Evolutionary conservation across 2,329 filamentous ascomycete genomes (phyloP).

Genomic region (Thielaviopsis populi): DNA sequence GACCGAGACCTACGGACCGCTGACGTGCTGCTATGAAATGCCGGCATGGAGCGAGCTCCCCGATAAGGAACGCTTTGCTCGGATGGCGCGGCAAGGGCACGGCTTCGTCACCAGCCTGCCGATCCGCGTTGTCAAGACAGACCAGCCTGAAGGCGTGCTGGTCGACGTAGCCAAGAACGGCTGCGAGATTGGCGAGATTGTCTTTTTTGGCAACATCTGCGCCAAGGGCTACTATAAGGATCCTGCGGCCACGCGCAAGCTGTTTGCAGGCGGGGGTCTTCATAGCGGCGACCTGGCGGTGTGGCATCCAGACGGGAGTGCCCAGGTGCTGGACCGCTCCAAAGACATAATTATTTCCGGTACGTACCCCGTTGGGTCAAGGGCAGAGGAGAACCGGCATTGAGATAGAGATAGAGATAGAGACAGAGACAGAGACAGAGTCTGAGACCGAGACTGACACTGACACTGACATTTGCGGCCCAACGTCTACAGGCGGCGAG

Average conservation of each 20-base stretch:
- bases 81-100: conserved; percentile 89
- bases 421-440: too few species aligned
- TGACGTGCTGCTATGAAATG: conserved; percentile 84
- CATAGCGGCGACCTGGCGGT: conserved; percentile 90
- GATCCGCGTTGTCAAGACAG: conserved; percentile 66
- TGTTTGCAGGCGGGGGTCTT: conserved; percentile 73
- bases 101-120: conserved; percentile 75
- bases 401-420: too few species aligned
- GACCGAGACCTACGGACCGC: conserved; percentile 83
- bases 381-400: not conserved
- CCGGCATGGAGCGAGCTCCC: conserved; percentile 69
- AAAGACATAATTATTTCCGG: conserved; percentile 98
- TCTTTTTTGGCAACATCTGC: conserved; percentile 85
- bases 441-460: too few species aligned
- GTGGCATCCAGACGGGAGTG: conserved; percentile 77
- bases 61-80: conserved; percentile 61
- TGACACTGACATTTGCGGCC: not conserved
- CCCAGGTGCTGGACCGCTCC: conserved; percentile 81
- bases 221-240: conserved; percentile 88
- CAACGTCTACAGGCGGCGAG: conserved; percentile 53
- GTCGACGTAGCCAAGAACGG: conserved; percentile 35
- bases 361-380: conserved; percentile 26
- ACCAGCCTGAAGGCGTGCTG: conserved; percentile 45
- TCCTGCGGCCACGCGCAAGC: conserved; percentile 63
- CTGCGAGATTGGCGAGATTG: conserved; percentile 42